Percentiles rank a stretch among this genome's conserved stretches.
These are phyloP conservation scores for Cicer pinnatifidum DNA, from an alignment of 306 rosid genomes.

Conservation along the genomic window DNA sequence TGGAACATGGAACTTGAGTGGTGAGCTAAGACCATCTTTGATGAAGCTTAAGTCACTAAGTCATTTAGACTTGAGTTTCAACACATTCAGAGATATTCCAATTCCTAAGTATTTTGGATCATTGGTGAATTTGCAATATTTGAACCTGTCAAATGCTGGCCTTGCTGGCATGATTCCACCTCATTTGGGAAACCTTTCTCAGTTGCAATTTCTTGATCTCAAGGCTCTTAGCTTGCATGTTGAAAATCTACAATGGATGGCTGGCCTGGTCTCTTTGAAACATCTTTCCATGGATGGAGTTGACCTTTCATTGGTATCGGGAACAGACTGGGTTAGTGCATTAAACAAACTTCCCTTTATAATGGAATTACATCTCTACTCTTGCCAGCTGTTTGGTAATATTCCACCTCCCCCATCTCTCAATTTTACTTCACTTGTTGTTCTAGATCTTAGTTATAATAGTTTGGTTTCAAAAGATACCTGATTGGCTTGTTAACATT, in stretches of 20 bases:
- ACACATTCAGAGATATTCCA: constrained; percentile 43
- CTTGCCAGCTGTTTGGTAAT: not conserved
- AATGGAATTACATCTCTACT: constrained; percentile 46
- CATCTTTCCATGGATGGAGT: constrained; percentile 49
- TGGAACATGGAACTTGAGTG: constrained; percentile 49
- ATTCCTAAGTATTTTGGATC: constrained; percentile 50
- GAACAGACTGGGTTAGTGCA: constrained; percentile 42
- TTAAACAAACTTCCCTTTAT: constrained; percentile 44
- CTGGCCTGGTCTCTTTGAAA: constrained; percentile 49
- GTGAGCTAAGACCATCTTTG: constrained; percentile 53
- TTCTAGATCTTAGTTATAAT: constrained; percentile 43
- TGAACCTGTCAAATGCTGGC: constrained; percentile 55
- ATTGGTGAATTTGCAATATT: constrained; percentile 49
- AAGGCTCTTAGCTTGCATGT: not conserved
- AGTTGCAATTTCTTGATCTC: constrained; percentile 52
- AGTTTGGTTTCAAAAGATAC: constrained; percentile 46
- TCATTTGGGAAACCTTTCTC: constrained; percentile 50
- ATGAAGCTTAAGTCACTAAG: constrained; percentile 48
- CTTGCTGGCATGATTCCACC: constrained; percentile 45
- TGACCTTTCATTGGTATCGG: constrained; percentile 47
- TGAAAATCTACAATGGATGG: constrained; percentile 45
- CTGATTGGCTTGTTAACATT: constrained; percentile 53
- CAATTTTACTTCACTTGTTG: constrained; percentile 55
- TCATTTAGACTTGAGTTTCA: constrained; percentile 57
- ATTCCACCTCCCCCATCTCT: constrained; percentile 34